These are phyloP conservation scores for Colletotrichum caudatum DNA, from an alignment of 2,329 filamentous ascomycete species.

Conservation along the genomic window DNA sequence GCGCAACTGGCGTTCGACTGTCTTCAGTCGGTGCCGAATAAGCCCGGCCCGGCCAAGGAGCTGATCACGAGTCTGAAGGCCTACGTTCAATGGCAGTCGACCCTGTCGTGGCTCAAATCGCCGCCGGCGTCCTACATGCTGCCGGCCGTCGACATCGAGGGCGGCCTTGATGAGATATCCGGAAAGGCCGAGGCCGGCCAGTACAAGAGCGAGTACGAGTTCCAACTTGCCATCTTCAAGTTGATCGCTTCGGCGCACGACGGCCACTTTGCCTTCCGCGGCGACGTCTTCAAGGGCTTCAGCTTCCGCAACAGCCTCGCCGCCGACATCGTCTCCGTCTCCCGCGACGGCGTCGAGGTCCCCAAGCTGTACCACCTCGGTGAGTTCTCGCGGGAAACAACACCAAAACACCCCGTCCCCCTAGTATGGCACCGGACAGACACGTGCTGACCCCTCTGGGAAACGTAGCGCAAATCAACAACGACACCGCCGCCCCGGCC, in stretches of 20 bases:
- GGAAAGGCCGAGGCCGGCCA: conserved; percentile 54
- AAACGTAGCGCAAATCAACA: conserved; percentile 30
- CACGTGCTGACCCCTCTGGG: not conserved
- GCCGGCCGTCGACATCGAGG: conserved; percentile 61
- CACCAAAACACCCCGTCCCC: too few relatives aligned
- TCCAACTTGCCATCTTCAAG: conserved; percentile 65
- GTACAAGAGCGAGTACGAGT: conserved; percentile 66
- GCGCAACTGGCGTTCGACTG: conserved; percentile 54
- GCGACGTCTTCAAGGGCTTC: conserved; percentile 66
- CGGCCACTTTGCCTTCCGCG: conserved; percentile 70
- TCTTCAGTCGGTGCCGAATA: conserved; percentile 55
- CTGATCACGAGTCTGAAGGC: conserved; percentile 54
- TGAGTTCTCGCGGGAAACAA: conserved; percentile 44
- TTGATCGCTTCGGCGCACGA: conserved; percentile 69
- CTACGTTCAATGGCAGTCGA: conserved; percentile 62
- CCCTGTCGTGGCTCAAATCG: conserved; percentile 60
- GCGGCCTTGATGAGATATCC: conserved; percentile 58
- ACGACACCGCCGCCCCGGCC: conserved; percentile 50
- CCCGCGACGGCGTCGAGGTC: conserved; percentile 67
- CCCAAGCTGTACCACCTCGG: conserved; percentile 68
- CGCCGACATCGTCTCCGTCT: conserved; percentile 67
- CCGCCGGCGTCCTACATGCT: conserved; percentile 65
- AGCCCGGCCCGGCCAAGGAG: conserved; percentile 49
- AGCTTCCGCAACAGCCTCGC: conserved; percentile 53
- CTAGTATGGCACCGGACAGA: too few relatives aligned